Evolutionary conservation across 139 green algal genomes (phyloP).

Genomic region (Closterium sp.): DNA sequence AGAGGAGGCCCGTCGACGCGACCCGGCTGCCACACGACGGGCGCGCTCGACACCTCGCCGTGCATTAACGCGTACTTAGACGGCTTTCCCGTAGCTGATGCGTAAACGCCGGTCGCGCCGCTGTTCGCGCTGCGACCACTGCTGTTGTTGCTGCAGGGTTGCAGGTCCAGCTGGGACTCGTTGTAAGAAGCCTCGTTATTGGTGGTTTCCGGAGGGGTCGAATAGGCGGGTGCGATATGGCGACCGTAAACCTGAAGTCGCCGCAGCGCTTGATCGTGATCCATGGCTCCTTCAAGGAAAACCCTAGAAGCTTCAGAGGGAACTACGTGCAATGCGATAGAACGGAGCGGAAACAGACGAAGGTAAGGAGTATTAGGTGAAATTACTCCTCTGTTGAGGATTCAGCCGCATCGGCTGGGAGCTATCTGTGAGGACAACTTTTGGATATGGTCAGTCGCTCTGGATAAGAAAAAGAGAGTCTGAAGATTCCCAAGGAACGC

Average conservation of each 20-base stretch:
- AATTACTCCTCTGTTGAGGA: too few species aligned
- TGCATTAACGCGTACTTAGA: constrained; percentile 43
- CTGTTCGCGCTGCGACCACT: neutral
- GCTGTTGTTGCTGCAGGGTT: neutral
- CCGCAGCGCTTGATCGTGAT: neutral
- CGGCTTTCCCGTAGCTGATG: neutral
- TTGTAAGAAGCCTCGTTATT: neutral
- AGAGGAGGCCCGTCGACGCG: constrained; percentile 14
- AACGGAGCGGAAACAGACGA: neutral
- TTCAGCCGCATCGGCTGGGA: too few species aligned
- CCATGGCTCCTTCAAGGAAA: neutral
- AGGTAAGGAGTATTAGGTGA: too few species aligned
- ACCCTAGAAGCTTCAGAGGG: neutral
- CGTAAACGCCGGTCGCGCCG: constrained; percentile 13
- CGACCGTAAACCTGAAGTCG: neutral
- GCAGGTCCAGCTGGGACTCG: neutral
- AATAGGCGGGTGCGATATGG: neutral
- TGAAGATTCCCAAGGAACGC: too few species aligned
- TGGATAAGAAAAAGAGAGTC: too few species aligned
- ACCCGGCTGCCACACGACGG: constrained; percentile 20
- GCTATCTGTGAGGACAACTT: too few species aligned
- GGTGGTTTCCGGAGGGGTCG: neutral
- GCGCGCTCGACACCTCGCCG: constrained; percentile 31
- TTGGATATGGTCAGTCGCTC: too few species aligned
- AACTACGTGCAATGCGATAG: neutral